Base-by-base conservation (phyloP, 2,329 filamentous ascomycete species). In the Parastagonospora avenae region DNA sequence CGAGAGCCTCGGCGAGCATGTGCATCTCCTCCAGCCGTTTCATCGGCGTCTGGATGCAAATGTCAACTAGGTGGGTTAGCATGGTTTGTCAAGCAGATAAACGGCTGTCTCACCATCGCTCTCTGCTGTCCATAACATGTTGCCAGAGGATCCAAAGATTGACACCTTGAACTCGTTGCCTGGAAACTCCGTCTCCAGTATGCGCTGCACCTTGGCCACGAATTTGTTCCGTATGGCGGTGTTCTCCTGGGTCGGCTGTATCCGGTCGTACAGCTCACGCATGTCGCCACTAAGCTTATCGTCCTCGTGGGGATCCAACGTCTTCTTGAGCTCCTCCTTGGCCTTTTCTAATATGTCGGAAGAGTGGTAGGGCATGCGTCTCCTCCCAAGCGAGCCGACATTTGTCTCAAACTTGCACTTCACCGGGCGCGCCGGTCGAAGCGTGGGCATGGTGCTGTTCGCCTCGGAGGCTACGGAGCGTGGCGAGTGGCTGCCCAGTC, bases 71-170 rank as follows among this genome's bases (percentile, higher is more conserved):
- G 29, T 14, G 28, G 4, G 56, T 76, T 47, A 75, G 70, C 52
- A 24, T 10, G 10, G 14, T n/a, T 6, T 14, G 45, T 37, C 10
- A 35, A 24, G 10, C 7, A 9, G 33, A 24, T 27, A 31, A 2
- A 11, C 12, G 16, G 4, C 37, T 27, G 8, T 30, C 86, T 65
- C 79, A 96, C 92, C 91, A 78, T 99, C 94, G 45, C 94, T 99
- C 70, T 97, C 92, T 74, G 91, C 92, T 30, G 93, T 96, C 75
- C 92, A 97, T 49, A 99, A 79, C 72, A 94, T 79, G 74, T 99
- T 99, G 41, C 94, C 94, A 4, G 94, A 97, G 4, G 94, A 97
- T n/a, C 94, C 94, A 81, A 99, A 99, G 12, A 97, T 85, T 72
- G 94, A 88, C 31, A 97, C 94, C 60, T 85, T 87, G 67, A 97